Conservation (phyloP, 257 asterid genomes). For the Fraxinus americana region DNA sequence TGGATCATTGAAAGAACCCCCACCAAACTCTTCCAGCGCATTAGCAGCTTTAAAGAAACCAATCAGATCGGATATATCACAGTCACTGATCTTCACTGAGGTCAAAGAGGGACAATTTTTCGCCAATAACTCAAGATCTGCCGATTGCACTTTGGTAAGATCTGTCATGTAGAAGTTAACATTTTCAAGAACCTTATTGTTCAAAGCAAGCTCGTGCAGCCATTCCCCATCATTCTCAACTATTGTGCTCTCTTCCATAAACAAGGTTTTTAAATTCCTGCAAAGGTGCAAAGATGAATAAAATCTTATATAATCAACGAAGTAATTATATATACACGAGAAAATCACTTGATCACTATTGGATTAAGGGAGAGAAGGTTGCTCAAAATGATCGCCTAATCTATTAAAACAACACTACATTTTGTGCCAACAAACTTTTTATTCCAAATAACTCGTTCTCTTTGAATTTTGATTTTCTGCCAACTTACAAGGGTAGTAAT, state of each 20-base stretch:
- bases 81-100: constrained; percentile 53
- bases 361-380: neutral
- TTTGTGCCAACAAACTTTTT: neutral
- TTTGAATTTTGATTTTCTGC: neutral
- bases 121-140: constrained; percentile 55
- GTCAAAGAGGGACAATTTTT: constrained; percentile 44
- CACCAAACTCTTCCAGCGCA: constrained; percentile 59
- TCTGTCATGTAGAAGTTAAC: constrained; percentile 58
- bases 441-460: neutral
- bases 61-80: constrained; percentile 47
- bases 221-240: constrained; percentile 57
- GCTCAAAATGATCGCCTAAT: neutral
- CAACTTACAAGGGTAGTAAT: neutral
- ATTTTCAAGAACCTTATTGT: constrained; percentile 49
- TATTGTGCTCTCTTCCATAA: constrained; percentile 54
- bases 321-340: neutral
- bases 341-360: neutral
- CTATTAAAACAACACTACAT: neutral
- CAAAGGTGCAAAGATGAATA: neutral
- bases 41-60: constrained; percentile 49
- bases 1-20: constrained; percentile 48
- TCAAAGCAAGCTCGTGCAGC: constrained; percentile 57
- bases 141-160: constrained; percentile 33
- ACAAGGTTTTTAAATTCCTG: constrained; percentile 46
- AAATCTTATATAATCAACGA: constrained; percentile 3